Base-by-base conservation (phyloP, 164 flowering plant species). In the Annona cherimola region DNA sequence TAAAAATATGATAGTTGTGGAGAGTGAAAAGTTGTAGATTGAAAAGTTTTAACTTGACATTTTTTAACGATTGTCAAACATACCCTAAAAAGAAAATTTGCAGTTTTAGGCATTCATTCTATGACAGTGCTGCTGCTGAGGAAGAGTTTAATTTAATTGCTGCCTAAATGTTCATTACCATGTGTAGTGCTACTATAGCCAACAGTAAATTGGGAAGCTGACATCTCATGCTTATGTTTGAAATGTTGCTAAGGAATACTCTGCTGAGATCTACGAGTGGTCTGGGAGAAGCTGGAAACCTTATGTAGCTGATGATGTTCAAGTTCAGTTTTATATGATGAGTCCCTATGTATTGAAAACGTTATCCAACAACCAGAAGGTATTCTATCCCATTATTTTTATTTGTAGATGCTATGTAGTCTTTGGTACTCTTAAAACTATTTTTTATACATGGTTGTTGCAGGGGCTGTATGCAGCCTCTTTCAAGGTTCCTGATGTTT, bases 241-340 rank as follows among this genome's bases (percentile, higher is more conserved):
- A 18, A 46, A 42, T 71, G 62, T 81, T 42, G 19, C 74, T 86
- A 60, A 93, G 99, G 98, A 96, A 81, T 93, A 85, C 71, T 86
- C 88, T 5, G 84, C 92, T 73, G 99, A 96, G 81, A 89, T 96
- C 55, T 90, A 82, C 80, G 98, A 96, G 78, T 96, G 98, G 98
- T 88, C 97, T 81, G 99, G 98, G 50, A 76, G 74, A 66, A 88
- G 86, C 78, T 95, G 99, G 99, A 88, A 82, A 75, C 97, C 99
- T 70, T 93, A 92, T 83, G 88, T 90, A 4, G 81, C 97, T 8
- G 78, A 92, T 79, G 99, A 93, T 79, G 97, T 93, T 68, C 98
- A 93, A 85, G 84, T 96, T 61, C 99, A 93, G 80, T 96, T 96
- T 76, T 96, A 88, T 85, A 93, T 93, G 99, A 96, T 96, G 99